Base-by-base conservation (phyloP, 2,329 filamentous ascomycete genomes). In the Penicillium concentricum region DNA sequence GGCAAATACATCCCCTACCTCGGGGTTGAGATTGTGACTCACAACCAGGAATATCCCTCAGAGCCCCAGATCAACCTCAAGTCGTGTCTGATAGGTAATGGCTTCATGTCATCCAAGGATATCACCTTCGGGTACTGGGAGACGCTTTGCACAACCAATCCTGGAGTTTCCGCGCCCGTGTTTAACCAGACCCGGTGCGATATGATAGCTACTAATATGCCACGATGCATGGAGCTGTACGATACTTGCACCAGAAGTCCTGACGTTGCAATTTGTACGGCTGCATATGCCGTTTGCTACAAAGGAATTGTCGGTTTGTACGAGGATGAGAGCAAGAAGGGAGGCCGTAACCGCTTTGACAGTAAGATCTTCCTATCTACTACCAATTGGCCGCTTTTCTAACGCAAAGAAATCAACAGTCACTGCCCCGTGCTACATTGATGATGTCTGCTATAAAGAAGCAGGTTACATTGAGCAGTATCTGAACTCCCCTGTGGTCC, bases 1-100 rank as follows among this genome's bases (percentile, higher is more conserved):
- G 79, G 79, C 7, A 76, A 81, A 61, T 82, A 81, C 57, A 74
- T 81, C 18, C 79, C 79, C 2, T 70, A 73, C 28, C 69, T 78
- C 6, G 77, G 72, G 5, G 72, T 74, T 16, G 70, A 80, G 48
- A 79, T 81, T 24, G 64, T 81, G 7, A 66, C 69, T 1, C 76
- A 80, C 54, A 81, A 81, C 54, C 57, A 69, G 10, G 60, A 75
- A 0, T 73, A 77, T 51, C 76, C 76, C 2, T 71, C 72, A 10
- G 69, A 74, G 34, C 70, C 75, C 2, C 72, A 78, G 51, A 68
- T 81, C 9, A 75, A 73, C 8, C 67, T 81, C 2, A 65, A 74
- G 45, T 80, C 78, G 4, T 73, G 79, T 18, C 70, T 80, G 5
- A 74, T 81, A 5, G 79, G 79, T 2, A 80, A 81, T 59, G 79